Conservation (phyloP, 257 asterid species). For the Echites panduratus region DNA sequence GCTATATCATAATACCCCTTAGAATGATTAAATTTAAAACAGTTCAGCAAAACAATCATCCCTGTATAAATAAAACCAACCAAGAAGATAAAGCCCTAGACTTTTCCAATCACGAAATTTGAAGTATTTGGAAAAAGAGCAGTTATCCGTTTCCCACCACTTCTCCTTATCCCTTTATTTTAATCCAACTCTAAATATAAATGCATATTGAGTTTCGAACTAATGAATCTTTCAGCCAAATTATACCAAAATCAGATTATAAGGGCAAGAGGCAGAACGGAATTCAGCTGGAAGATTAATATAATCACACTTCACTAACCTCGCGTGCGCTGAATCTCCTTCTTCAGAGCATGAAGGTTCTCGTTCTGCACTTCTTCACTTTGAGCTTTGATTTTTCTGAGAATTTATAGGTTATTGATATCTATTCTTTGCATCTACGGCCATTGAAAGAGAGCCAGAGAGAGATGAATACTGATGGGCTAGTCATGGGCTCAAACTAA, state of each 20-base stretch:
- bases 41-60: not conserved
- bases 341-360: too few relatives aligned
- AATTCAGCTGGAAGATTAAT: not conserved
- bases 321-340: not conserved
- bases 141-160: not conserved
- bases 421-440: slow-evolving; percentile 6
- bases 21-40: not conserved
- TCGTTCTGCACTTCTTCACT: not conserved
- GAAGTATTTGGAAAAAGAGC: not conserved
- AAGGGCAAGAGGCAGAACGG: not conserved
- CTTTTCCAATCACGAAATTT: not conserved
- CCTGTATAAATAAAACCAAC: not conserved
- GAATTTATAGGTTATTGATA: slow-evolving; percentile 20
- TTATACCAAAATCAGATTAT: not conserved
- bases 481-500: not conserved
- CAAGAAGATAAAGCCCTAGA: not conserved
- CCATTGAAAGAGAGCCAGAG: not conserved
- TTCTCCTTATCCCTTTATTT: not conserved
- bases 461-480: not conserved
- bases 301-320: not conserved
- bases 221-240: not conserved
- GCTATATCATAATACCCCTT: not conserved
- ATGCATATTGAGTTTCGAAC: not conserved
- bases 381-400: slow-evolving; percentile 11
- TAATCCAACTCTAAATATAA: not conserved